Evolutionary conservation across 768 basidiomycete species (phyloP).

Genomic region (Cyclocybe aegerita): DNA sequence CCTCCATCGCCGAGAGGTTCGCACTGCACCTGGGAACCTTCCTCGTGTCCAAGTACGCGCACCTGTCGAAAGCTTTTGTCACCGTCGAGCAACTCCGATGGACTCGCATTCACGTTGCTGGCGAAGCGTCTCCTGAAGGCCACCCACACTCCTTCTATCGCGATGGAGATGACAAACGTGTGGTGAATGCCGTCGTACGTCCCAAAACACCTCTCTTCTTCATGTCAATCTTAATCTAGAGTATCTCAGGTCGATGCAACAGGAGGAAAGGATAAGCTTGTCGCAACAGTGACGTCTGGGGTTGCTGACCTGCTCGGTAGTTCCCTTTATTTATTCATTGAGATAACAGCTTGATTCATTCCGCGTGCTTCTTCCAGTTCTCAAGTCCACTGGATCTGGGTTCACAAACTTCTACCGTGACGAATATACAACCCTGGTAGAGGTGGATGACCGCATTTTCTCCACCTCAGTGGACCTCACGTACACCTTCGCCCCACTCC

Average conservation of each 20-base stretch:
- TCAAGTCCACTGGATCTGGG: slow-evolving; percentile 87
- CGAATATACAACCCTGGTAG: slow-evolving; percentile 83
- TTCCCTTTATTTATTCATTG: slow-evolving; percentile 14
- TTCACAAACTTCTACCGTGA: slow-evolving; percentile 82
- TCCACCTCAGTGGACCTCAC: slow-evolving; percentile 81
- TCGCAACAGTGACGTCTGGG: too few relatives aligned
- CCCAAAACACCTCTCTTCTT: too few relatives aligned
- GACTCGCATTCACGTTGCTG: slow-evolving; percentile 67
- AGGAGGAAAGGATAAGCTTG: too few relatives aligned
- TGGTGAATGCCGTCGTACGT: slow-evolving; percentile 45
- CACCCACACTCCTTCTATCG: slow-evolving; percentile 85
- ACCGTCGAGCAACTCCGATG: slow-evolving; percentile 82
- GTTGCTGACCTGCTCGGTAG: slow-evolving; percentile 72
- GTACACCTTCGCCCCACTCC: slow-evolving; percentile 60
- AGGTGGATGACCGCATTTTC: slow-evolving; percentile 88
- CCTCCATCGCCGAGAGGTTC: slow-evolving; percentile 79
- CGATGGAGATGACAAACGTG: slow-evolving; percentile 88
- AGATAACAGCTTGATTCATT: background rate
- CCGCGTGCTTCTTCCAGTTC: slow-evolving; percentile 44
- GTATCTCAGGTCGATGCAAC: too few relatives aligned
- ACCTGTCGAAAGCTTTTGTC: slow-evolving; percentile 69
- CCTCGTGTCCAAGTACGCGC: slow-evolving; percentile 77
- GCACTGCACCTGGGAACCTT: slow-evolving; percentile 81
- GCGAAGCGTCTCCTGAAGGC: slow-evolving; percentile 28
- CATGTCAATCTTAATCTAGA: too few relatives aligned